Percentiles rank a stretch among this genome's conserved stretches.
phyloP scores from a whole-genome alignment of 176 grass and related monocot genomes.

The Triticum turgidum region DNA sequence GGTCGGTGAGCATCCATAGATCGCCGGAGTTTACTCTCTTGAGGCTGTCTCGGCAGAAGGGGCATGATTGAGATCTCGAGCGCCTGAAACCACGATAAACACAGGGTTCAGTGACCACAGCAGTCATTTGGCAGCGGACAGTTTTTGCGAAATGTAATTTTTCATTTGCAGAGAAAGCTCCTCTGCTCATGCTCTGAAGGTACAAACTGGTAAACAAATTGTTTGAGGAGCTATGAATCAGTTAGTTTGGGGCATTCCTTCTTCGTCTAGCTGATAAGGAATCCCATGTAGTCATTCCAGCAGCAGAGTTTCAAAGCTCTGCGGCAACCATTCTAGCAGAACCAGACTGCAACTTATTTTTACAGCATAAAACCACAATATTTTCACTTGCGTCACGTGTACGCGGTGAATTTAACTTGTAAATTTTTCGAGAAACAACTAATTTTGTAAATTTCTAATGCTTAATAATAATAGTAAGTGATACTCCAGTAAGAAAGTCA shows the following conservation, averaged over 20 bases:
- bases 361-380: neutral
- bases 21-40: slow-evolving; percentile 81
- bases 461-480: neutral
- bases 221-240: neutral
- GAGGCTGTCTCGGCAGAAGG: slow-evolving; percentile 85
- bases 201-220: neutral
- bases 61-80: slow-evolving; percentile 76
- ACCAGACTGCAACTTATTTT: neutral
- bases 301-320: neutral
- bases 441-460: neutral
- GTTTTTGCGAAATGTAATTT: neutral
- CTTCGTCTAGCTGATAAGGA: neutral
- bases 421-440: neutral
- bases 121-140: neutral
- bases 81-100: slow-evolving; percentile 53
- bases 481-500: neutral
- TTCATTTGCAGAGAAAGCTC: neutral
- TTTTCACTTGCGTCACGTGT: neutral
- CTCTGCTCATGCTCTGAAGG: neutral
- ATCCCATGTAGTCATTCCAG: neutral
- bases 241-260: neutral
- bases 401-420: neutral
- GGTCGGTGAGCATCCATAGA: slow-evolving; percentile 75
- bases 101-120: neutral
- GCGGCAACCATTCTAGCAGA: neutral